Base-by-base conservation (phyloP, 1,284 basidiomycete species). In the Exobasidium rhododendri region DNA sequence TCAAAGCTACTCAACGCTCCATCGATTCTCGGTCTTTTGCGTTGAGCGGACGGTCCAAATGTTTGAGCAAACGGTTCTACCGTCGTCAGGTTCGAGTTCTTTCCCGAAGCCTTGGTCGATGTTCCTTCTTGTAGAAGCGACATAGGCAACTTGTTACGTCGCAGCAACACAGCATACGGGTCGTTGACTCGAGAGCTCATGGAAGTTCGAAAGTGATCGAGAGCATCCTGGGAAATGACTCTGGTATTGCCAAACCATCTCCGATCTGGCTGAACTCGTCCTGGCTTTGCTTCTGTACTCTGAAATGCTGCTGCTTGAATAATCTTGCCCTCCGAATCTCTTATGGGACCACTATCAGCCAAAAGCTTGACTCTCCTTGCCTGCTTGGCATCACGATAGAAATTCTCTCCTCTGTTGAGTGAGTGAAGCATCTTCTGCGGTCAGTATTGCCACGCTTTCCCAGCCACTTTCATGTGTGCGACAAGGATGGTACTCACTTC, bases 211-310 rank as follows among this genome's bases (percentile, higher is more conserved):
- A 79, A 79, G 63, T 79, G 75, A 76, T 97, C 93, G 74, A 79
- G 65, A 17, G 77, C 77, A 65, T 78, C 76, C 57, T 79, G 77
- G 4, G 67, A 71, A 79, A 99, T 97, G 57, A 97, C 94, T 77
- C 96, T 85, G 11, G 96, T 98, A 82, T 98, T 98, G 52, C 94
- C 63, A 63, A 79, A 79, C 77, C 77, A 79, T 29, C 76, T 70
- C 56, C 75, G 67, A 63, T 79, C 76, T 3, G 76, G 77, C 65
- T 78, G 76, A 14, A 79, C 77, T 44, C 77, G 73, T 22, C 77
- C 77, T 3, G 77, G 77, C 64, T 69, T 75, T 28, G 76, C 77
- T 47, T 78, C 77, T 51, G 67, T 71, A 64, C 68, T 71, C 59
- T 79, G 77, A 61, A 78, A 79, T 58, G 76, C 74, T 31, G 66